Base-by-base conservation (phyloP, 2,329 filamentous ascomycete species). In the Coniella vitis region DNA sequence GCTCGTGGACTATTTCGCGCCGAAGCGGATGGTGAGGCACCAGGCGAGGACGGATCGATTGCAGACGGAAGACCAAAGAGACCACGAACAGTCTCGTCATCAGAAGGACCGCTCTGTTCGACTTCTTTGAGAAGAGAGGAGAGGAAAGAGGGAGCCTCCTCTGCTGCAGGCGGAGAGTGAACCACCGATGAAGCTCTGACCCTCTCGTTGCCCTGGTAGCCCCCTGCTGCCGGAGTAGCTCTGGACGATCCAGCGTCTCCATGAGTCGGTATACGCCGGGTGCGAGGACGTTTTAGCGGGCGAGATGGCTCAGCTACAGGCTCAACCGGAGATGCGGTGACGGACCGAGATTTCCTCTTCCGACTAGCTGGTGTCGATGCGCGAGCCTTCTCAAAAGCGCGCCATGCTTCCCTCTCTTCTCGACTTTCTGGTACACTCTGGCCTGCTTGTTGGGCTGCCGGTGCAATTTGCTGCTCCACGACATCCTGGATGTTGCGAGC, bases 41-140 rank as follows among this genome's bases (percentile, higher is more conserved):
- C 61, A 13, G 54, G 63, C 38, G 49, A 65, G 38, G 51, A 63
- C 40, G 61, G 64, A 53, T 65, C 68, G 22, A 61, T 56, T 12
- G 53, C 47, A 9, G 62, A 56, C 45, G 60, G 63, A n/a, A 63
- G 61, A 35, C 52, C 60, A 54, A 73, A 69, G 29, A 73, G 59
- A 3, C 60, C 61, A 19, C 68, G 66, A 19, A 72, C 60, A 21
- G 62, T 69, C 47, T 83, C 79, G 44, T 83, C 80, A 47, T 84
- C 79, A 0, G 76, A 76, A 3, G 71, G 66, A 48, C 76, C 65
- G 65, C 74, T 76, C 65, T 76, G 78, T 54, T 95, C 90, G 1
- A 97, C 88, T 65, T 97, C 91, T 62, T 87, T 89, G 43, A 97
- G 70, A 7, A 97, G 72, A 1, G 89, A 91, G 20, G 89, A 87